Evolutionary conservation across 192 early-diverging fungal species (phyloP).

Genomic region (Irineochytrium annulatum): DNA sequence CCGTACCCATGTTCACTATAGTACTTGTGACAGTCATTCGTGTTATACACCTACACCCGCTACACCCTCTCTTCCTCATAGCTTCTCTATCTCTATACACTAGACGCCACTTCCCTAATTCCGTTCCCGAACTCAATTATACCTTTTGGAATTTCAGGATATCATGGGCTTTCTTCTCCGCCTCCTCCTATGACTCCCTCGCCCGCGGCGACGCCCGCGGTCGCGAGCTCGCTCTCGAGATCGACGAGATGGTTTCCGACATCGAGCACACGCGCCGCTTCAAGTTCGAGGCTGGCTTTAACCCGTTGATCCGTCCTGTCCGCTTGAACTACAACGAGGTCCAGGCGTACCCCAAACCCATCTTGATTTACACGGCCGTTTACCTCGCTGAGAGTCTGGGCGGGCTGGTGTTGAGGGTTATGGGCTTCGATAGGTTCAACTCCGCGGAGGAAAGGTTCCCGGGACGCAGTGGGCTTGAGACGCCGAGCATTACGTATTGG

Average conservation of each 20-base stretch:
- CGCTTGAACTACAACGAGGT: constrained; percentile 23
- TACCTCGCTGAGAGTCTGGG: constrained; percentile 15
- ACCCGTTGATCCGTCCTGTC: constrained; percentile 14
- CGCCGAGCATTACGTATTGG: constrained; percentile 1
- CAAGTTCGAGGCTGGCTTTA: constrained; percentile 17
- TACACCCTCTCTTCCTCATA: background rate
- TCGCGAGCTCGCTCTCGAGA: background rate
- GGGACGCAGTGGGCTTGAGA: background rate
- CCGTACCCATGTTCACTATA: no score
- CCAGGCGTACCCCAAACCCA: constrained; percentile 20
- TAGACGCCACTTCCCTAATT: background rate
- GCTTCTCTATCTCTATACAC: background rate
- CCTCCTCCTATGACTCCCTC: constrained; percentile 1
- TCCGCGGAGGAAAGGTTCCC: constrained; percentile 2
- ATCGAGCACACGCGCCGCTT: constrained; percentile 17
- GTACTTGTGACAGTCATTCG: no score
- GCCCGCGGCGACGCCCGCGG: constrained; percentile 2
- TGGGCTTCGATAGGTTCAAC: constrained; percentile 15
- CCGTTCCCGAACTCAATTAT: background rate
- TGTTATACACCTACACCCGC: no score
- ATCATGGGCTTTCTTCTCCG: constrained; percentile 25
- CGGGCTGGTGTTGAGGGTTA: background rate
- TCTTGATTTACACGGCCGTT: constrained; percentile 14
- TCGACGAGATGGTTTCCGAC: constrained; percentile 19
- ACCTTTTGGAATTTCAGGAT: constrained; percentile 14